Base-by-base conservation (phyloP, 306 rosid species). In the Potentilla sterilis region DNA sequence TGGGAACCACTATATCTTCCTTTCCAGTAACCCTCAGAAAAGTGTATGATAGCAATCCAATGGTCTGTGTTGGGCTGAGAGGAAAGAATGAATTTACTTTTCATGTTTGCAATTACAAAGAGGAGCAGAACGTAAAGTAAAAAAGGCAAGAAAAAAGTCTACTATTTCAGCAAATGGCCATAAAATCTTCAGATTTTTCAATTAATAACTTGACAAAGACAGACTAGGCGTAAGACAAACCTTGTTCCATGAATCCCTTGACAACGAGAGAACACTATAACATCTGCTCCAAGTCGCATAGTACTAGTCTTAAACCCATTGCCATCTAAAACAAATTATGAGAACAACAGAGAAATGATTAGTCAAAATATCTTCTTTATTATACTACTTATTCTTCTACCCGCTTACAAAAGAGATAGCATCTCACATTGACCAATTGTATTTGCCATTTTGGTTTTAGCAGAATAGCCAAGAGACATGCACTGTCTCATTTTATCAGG, bases 291-390 rank as follows among this genome's bases (percentile, higher is more conserved):
- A 57, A 95, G 97, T 74, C 98, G 81, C 98, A 92, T 90, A 24
- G 96, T 92, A 87, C 97, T 92, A 11, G 97, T 92, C 85, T 95
- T 95, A 65, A 95, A 95, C 11, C 98, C 98, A 86, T 95, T 95
- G 82, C 98, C 97, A 86, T 95, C 98, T 92, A 79, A 69, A 28
- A 58, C 75, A 77, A 18, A 38, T 72, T 37, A 51, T 3, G 3
- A 48, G 35, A 37, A 18, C 7, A 65, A 40, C 6, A 35, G 11
- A 16, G 40, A 38, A 69, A 7, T 15, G 0, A 59, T 35, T 34
- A 32, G n/a, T 32, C 34, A 24, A 44, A 58, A 22, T 2, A 46
- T 41, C 65, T 68, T 49, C 48, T 15, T 44, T 13, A 6, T 73
- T 16, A 3, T 41, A 67, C 28, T 21, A 42, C 24, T 76, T 8